phyloP scores from a whole-genome alignment of 2,329 filamentous ascomycete species.

The Venturiaceae sp. region DNA sequence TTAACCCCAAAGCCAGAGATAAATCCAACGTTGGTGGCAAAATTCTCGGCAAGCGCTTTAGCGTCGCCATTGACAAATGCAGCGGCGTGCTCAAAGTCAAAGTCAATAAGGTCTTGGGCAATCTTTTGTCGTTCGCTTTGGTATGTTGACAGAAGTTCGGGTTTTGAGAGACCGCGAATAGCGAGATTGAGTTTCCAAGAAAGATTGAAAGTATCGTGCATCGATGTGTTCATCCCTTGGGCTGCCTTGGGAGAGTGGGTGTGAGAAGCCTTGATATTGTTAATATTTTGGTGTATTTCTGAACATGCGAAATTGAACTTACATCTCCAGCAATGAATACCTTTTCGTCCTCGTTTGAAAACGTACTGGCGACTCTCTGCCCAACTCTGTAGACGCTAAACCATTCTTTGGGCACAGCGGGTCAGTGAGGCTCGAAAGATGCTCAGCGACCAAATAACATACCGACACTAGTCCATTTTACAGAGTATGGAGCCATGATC shows the following conservation, averaged over 20 bases:
- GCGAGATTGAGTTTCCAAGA: conserved; percentile 34
- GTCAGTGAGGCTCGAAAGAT: background rate
- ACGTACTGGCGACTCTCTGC: conserved; percentile 36
- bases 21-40: conserved; percentile 60
- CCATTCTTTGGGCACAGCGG: conserved; percentile 31
- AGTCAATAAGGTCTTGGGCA: conserved; percentile 33
- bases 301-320: no score
- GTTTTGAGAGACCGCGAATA: conserved; percentile 27
- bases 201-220: conserved; percentile 35
- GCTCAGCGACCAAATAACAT: background rate
- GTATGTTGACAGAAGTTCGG: conserved; percentile 27
- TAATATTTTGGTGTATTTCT: no score
- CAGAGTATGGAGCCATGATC: conserved; percentile 24
- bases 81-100: conserved; percentile 38
- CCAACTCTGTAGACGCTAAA: conserved; percentile 43
- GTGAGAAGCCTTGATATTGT: conserved; percentile 18
- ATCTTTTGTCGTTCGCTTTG: conserved; percentile 32
- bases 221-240: conserved; percentile 35
- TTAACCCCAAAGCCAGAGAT: conserved; percentile 63
- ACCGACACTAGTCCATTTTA: conserved; percentile 32
- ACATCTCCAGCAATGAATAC: conserved; percentile 42
- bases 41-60: conserved; percentile 56
- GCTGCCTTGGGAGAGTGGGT: conserved; percentile 32
- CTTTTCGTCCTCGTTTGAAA: conserved; percentile 28
- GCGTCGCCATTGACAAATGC: conserved; percentile 52